phyloP scores from a whole-genome alignment of 805 yeast genomes.

The Candida insectalens region DNA sequence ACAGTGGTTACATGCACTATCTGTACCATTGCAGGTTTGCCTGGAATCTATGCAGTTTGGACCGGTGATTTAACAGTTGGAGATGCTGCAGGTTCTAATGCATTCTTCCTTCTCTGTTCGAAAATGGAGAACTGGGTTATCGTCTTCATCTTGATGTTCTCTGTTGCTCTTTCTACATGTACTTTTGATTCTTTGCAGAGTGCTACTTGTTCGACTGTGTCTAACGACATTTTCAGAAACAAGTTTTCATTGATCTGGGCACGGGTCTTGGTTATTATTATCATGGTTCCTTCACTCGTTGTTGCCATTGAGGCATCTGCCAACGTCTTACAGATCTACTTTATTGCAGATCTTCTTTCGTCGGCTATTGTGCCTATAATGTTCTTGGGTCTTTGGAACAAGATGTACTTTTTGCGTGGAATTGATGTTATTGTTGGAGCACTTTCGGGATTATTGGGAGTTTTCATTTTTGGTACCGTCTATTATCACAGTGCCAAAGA shows the following conservation, averaged over 20 bases:
- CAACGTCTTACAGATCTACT: conserved; percentile 74
- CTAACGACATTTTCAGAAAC: conserved; percentile 86
- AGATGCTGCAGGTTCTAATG: conserved; percentile 51
- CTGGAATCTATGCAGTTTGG: conserved; percentile 91
- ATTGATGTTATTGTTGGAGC: conserved; percentile 81
- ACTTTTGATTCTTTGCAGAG: conserved; percentile 85
- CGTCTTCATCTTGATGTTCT: conserved; percentile 72
- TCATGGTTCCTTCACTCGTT: conserved; percentile 81
- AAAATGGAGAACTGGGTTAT: conserved; percentile 79
- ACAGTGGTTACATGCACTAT: conserved; percentile 54
- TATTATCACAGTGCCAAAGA: conserved; percentile 64
- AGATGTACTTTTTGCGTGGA: conserved; percentile 63
- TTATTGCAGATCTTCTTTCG: conserved; percentile 85
- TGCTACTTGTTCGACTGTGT: conserved; percentile 79
- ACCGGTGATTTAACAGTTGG: conserved; percentile 51
- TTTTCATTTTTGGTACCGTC: conserved; percentile 74
- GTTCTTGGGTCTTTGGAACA: conserved; percentile 64
- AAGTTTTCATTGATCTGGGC: conserved; percentile 56
- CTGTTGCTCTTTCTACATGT: conserved; percentile 70
- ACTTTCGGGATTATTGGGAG: conserved; percentile 69
- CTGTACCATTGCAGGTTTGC: conserved; percentile 64
- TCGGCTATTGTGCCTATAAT: conserved; percentile 80
- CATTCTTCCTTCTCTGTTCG: conserved; percentile 62
- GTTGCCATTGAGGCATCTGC: conserved; percentile 78
- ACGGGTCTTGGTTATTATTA: conserved; percentile 58